phyloP scores from a whole-genome alignment of 2,329 filamentous ascomycete genomes.

The Penicillium sp. region DNA sequence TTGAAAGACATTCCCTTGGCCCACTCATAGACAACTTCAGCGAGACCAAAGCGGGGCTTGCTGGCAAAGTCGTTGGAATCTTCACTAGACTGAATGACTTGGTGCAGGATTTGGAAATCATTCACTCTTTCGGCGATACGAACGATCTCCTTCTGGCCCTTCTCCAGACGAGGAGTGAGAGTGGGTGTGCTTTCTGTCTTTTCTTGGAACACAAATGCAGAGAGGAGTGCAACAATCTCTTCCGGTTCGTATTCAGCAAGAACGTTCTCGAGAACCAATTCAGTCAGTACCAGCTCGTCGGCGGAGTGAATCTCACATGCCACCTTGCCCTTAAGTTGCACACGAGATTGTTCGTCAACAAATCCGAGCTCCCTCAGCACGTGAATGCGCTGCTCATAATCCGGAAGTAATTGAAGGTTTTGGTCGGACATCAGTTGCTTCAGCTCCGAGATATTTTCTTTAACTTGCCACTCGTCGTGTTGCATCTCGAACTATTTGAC shows the following conservation, averaged over 20 bases:
- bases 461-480: slow-evolving; percentile 94
- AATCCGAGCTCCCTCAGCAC: slow-evolving; percentile 91
- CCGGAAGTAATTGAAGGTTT: slow-evolving; percentile 89
- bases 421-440: slow-evolving; percentile 91
- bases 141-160: slow-evolving; percentile 81
- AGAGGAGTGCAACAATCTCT: slow-evolving; percentile 91
- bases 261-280: slow-evolving; percentile 94
- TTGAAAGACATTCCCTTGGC: slow-evolving; percentile 97
- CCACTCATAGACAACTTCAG: slow-evolving; percentile 99
- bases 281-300: slow-evolving; percentile 92
- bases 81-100: slow-evolving; percentile 86
- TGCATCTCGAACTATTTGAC: slow-evolving; percentile 78
- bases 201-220: slow-evolving; percentile 95
- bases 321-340: slow-evolving; percentile 96
- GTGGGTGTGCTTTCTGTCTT: slow-evolving; percentile 82
- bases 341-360: slow-evolving; percentile 80
- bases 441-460: slow-evolving; percentile 85
- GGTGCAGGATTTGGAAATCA: slow-evolving; percentile 80
- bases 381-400: slow-evolving; percentile 92
- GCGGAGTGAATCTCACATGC: slow-evolving; percentile 98
- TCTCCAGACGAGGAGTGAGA: slow-evolving; percentile 77
- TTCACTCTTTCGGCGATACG: slow-evolving; percentile 92
- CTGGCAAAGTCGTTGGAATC: slow-evolving; percentile 91
- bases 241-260: slow-evolving; percentile 93
- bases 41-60: slow-evolving; percentile 83